Base-by-base conservation (phyloP, 169 alveolate genomes). In the Cryptosporidium viatorum region DNA sequence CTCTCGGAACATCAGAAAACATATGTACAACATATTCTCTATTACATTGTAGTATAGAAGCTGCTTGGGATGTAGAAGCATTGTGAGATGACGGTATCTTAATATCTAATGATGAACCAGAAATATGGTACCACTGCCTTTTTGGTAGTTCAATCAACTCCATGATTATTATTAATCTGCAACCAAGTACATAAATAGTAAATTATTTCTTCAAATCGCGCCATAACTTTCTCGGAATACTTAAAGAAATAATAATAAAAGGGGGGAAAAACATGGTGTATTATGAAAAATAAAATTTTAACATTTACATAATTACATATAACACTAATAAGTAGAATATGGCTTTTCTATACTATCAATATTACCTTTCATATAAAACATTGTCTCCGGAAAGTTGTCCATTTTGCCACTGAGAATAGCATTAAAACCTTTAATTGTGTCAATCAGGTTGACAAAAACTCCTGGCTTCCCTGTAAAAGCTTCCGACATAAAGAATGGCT, bases 321-420 rank as follows among this genome's bases (percentile, higher is more conserved):
- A 9, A 12, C 18, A 60, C 69, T 60, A 29, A 29, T 0, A 60
- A 29, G 33, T 21, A 14, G 69, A 29, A 21, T 60, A 99, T 87
- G 95, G 95, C 84, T 95, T 98, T 70, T 92, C 86, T 45, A 97
- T 98, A 71, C 97, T 98, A 58, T 97, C 96, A 68, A 98, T 89
- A 52, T 95, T 97, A 37, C 99, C 99, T 80, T 95, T 96, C 99
- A 98, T 97, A 91, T 97, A 97, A 95, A 98, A 98, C 59, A 99
- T 98, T 93, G 95, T 93, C 93, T 98, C 99, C 37, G 99, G 99
- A 65, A 96, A 92, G 71, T 97, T 99, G 84, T 98, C 99, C 85
- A 98, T 97, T 70, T 96, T 94, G 41, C 99, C 99, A 35, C 92
- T 94, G 23, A 98, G 92, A 33, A 98, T 94, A 43, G 95, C 98